Base-by-base conservation (phyloP, 1,284 basidiomycete species). In the Pulveroboletus sp. region DNA sequence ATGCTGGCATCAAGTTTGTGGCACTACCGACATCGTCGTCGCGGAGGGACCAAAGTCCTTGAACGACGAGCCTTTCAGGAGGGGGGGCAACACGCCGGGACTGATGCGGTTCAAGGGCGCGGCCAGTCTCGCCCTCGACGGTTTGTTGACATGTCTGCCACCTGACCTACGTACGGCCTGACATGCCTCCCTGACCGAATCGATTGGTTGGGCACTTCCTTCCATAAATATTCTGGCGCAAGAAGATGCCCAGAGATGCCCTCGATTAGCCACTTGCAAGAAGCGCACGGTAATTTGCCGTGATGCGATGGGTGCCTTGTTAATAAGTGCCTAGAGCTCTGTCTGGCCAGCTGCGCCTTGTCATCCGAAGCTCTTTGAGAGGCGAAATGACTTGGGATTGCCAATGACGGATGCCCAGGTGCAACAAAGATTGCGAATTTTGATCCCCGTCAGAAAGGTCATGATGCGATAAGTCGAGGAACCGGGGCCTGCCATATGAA, bases 361-460 rank as follows among this genome's bases (percentile, higher is more conserved):
- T 26, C 38, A 53, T 56, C 31, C 36, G 64, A 66, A 64, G 50
- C 39, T 22, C 1, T n/a, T 26, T 56, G 45, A 63, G 64, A 69
- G 50, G 67, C 65, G 67, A 65, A 69, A 61, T 67, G 65, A 55
- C 6, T 12, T 31, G 43, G 2, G 39, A 17, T 46, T 63, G 49
- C 49, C 57, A 52, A 57, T 61, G 29, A n/a, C n/a, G n/a, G n/a
- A n/a, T n/a, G n/a, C n/a, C n/a, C n/a, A 31, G 12, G 17, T 43
- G 26, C 24, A 52, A 43, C 38, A n/a, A n/a, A n/a, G 28, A 31
- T 51, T 47, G 31, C 46, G 42, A 49, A 35, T 53, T 57, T 52
- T 69, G 67, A 69, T 68, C 67, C 65, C 64, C 67, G 64, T 65
- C 62, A 14, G 40, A 20, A 20, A 40, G 8, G 8, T 39, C 24